A percentile compares a stretch with the other conserved stretches of the same genome.
These are phyloP conservation scores for Rhizopus delemar DNA, from an alignment of 371 early-diverging fungal genomes.

Conservation along the genomic window DNA sequence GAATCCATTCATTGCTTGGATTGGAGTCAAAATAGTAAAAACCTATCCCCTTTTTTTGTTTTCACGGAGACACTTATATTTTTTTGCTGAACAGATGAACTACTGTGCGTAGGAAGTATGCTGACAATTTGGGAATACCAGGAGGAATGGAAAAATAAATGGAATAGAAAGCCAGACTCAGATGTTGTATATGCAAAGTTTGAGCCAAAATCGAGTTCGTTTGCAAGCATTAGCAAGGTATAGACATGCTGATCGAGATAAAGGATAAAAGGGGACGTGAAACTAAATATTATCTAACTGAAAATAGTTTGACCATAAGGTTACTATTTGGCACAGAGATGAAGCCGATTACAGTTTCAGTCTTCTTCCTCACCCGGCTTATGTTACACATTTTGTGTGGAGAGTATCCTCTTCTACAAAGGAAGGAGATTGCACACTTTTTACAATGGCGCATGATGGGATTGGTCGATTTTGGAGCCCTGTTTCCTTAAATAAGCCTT, in stretches of 20 bases:
- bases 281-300: background rate
- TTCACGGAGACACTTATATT: background rate
- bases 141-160: conserved; percentile 24
- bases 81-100: conserved; percentile 23
- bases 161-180: conserved; percentile 37
- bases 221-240: conserved; percentile 72
- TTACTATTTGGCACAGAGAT: conserved; percentile 69
- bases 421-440: conserved; percentile 55
- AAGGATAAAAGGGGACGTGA: background rate
- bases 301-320: conserved; percentile 63
- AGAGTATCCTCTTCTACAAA: conserved; percentile 40
- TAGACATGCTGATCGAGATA: background rate
- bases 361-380: conserved; percentile 70
- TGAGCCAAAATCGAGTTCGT: conserved; percentile 67
- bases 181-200: conserved; percentile 52
- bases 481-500: conserved; percentile 42
- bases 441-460: conserved; percentile 74
- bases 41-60: background rate
- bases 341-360: conserved; percentile 56
- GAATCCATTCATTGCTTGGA: conserved; percentile 37
- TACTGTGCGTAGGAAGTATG: conserved; percentile 40
- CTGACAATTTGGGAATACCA: conserved; percentile 32
- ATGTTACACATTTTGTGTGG: conserved; percentile 73
- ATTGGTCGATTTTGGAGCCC: conserved; percentile 82
- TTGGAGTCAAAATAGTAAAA: conserved; percentile 48